Base-by-base conservation (phyloP, 768 basidiomycete species). In the Wakefieldia striispora region DNA sequence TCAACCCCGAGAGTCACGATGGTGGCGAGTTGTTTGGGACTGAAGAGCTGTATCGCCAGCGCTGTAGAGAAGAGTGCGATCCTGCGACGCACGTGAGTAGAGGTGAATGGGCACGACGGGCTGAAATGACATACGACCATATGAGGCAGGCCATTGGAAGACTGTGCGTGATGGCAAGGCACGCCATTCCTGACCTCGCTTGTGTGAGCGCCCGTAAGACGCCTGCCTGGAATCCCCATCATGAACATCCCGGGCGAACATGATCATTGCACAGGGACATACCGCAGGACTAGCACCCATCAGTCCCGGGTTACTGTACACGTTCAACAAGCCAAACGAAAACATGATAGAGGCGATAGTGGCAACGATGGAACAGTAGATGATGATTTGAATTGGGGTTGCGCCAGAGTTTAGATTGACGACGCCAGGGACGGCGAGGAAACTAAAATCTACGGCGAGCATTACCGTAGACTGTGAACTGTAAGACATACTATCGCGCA, bases 381-480 rank as follows among this genome's bases (percentile, higher is more conserved):
- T 36, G 16, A 49, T 44, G 19, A 52, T 49, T 40, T 52, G n/a
- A 17, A 48, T 51, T n/a, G 14, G 13, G 12, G 10, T 33, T 14
- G 31, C 31, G 31, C 13, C 11, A 1, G 17, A 0, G n/a, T 3
- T 17, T 4, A 14, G 6, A 3, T 4, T 26, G 21, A 37, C 13
- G n/a, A n/a, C n/a, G n/a, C n/a, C n/a, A n/a, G n/a, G n/a, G n/a
- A n/a, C n/a, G n/a, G n/a, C n/a, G n/a, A 59, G 58, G 31, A 58
- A 52, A 17, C 56, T 50, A 38, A 57, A 35, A 6, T 59, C 40
- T 3, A 59, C 57, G 2, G 56, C 53, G 8, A 57, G 47, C 52
- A 57, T 55, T 9, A 59, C 57, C 24, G 47, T 57, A 14, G 56
- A 57, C 56, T 57, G 17, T 6, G 2, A 40, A 0, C 23, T 19